Conservation (phyloP, 2,329 filamentous ascomycete species). For the Cytospora schulzeri region DNA sequence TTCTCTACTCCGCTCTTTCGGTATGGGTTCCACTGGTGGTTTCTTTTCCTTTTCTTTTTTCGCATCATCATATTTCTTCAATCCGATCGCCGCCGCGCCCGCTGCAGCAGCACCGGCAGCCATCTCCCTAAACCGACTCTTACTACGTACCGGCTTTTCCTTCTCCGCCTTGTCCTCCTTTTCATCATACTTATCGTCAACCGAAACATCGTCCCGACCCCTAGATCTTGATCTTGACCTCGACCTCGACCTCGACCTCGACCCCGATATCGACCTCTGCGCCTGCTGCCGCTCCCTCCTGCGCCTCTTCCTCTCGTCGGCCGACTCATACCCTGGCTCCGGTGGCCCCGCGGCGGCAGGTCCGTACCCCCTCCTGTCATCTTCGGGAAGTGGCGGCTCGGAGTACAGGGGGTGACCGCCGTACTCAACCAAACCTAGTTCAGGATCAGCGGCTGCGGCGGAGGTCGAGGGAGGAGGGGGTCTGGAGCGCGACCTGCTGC, state of each 20-base stretch:
- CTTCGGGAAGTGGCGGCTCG: conserved; percentile 39
- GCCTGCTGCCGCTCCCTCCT: conserved; percentile 36
- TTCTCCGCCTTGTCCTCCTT: conserved; percentile 43
- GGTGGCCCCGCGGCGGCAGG: conserved; percentile 2
- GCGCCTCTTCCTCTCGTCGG: conserved; percentile 40
- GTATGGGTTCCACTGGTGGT: conserved; percentile 30
- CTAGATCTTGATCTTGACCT: conserved; percentile 38
- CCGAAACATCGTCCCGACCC: conserved; percentile 25
- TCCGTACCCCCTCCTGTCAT: conserved; percentile 25
- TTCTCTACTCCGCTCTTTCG: conserved; percentile 39
- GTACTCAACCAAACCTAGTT: conserved; percentile 71
- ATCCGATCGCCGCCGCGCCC: conserved; percentile 63
- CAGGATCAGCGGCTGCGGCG: conserved; percentile 57
- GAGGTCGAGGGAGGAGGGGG: conserved; percentile 29
- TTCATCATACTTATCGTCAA: conserved; percentile 28
- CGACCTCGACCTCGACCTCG: conserved; percentile 17
- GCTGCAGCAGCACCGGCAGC: conserved; percentile 57
- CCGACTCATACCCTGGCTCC: conserved; percentile 48
- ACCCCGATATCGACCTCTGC: too few species aligned
- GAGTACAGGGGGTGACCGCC: conserved; percentile 58
- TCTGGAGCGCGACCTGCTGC: conserved; percentile 50
- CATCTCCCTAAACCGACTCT: conserved; percentile 56
- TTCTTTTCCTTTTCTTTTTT: conserved; percentile 44
- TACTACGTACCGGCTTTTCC: conserved; percentile 55
- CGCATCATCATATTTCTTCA: conserved; percentile 60